Conservation (phyloP, 2,329 filamentous ascomycete species). For the Penicillium italicum region DNA sequence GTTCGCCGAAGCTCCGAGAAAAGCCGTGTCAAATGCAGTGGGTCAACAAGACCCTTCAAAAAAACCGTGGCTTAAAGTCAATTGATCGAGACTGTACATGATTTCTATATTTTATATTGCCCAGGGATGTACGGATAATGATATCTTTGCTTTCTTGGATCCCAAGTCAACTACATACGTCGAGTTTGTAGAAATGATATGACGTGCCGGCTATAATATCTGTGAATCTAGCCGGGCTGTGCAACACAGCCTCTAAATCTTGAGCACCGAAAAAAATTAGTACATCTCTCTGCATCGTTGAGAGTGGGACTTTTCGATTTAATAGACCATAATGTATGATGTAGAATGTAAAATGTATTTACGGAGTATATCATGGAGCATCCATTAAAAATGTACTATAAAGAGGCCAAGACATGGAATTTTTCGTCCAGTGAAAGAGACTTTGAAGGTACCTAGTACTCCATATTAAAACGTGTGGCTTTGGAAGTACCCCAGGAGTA, state of each 20-base stretch:
- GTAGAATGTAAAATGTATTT: too few species aligned
- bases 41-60: constrained; percentile 4
- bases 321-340: too few species aligned
- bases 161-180: background rate
- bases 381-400: too few species aligned
- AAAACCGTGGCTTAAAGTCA: constrained; percentile 2
- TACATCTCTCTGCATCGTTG: background rate
- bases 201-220: background rate
- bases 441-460: background rate
- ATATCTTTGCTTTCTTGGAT: background rate
- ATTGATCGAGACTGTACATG: background rate
- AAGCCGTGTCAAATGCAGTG: background rate
- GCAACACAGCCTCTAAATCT: constrained; percentile 1
- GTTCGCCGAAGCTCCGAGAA: constrained; percentile 3
- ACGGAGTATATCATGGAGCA: too few species aligned
- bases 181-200: background rate
- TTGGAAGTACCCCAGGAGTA: background rate
- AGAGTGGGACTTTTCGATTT: background rate
- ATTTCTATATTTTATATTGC: background rate
- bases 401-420: background rate
- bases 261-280: background rate
- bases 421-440: background rate
- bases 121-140: background rate
- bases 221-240: background rate
- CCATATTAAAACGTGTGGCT: background rate